Percentiles rank a stretch among this genome's conserved stretches.
These are phyloP conservation scores for Hemisphaericaspora subhashii DNA, from an alignment of 1,139 yeast species.

Conservation along the genomic window DNA sequence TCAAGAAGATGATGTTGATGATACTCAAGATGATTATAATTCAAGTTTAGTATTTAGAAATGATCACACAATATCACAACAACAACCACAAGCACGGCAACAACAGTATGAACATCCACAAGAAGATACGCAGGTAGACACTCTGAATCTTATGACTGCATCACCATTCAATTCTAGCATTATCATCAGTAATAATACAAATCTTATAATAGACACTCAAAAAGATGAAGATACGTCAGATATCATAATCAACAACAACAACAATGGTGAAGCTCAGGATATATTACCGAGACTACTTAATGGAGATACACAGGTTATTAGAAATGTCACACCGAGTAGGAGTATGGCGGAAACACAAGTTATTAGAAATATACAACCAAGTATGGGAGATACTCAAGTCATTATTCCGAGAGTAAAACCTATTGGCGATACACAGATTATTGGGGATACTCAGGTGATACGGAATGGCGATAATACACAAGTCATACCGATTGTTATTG, in stretches of 20 bases:
- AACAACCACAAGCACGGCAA: not conserved
- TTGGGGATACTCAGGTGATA: not conserved
- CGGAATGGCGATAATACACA: not conserved
- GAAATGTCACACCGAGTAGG: not conserved
- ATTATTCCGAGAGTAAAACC: not conserved
- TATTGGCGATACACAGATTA: not conserved
- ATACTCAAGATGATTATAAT: slow-evolving; percentile 4
- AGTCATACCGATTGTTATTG: too few relatives aligned
- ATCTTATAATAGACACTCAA: slow-evolving; percentile 4
- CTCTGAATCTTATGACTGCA: not conserved
- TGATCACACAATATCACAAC: slow-evolving; percentile 3
- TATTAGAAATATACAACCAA: not conserved
- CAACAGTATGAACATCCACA: not conserved
- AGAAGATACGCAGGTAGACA: not conserved
- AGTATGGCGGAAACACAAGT: not conserved
- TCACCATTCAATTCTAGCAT: not conserved
- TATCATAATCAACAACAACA: slow-evolving; percentile 2
- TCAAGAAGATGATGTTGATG: not conserved
- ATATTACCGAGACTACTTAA: not conserved
- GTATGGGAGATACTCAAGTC: not conserved
- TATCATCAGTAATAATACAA: not conserved
- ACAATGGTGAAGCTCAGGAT: slow-evolving; percentile 1
- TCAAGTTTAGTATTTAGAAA: slow-evolving; percentile 6
- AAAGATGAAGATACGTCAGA: slow-evolving; percentile 1
- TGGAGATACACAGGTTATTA: slow-evolving; percentile 1